phyloP scores from a whole-genome alignment of 495 filamentous ascomycete species.

The Geoglossum glabrum region DNA sequence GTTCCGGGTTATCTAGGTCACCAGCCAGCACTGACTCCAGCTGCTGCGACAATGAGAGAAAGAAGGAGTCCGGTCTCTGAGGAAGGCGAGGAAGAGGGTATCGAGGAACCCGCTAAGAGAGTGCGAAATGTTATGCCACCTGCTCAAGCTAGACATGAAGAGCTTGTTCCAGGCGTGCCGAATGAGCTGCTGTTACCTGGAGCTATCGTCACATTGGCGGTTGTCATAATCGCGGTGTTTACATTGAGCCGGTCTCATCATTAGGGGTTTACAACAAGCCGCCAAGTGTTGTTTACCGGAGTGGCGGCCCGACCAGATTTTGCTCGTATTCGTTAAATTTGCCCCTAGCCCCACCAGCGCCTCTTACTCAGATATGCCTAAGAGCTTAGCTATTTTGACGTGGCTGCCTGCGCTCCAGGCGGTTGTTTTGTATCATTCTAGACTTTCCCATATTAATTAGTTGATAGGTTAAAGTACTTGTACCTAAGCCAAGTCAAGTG shows the following conservation, averaged over 20 bases:
- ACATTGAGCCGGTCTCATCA: conserved; percentile 53
- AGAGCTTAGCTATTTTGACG: background rate
- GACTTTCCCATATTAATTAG: background rate
- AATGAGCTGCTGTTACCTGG: conserved; percentile 89
- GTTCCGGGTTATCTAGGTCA: conserved; percentile 47
- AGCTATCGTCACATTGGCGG: conserved; percentile 83
- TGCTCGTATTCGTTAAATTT: background rate
- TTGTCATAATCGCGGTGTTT: conserved; percentile 87
- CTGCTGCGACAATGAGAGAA: conserved; percentile 35
- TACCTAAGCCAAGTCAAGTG: background rate
- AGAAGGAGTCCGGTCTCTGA: conserved; percentile 34
- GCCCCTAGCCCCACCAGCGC: background rate
- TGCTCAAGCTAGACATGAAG: conserved; percentile 24
- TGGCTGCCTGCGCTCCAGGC: background rate
- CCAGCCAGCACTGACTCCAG: conserved; percentile 35
- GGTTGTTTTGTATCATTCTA: background rate
- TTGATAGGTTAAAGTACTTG: background rate
- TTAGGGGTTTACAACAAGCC: background rate
- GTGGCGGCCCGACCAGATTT: too few species aligned
- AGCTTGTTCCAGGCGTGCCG: conserved; percentile 74
- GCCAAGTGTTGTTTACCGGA: too few species aligned
- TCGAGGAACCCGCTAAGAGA: conserved; percentile 22
- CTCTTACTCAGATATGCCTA: background rate
- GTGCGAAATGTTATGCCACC: conserved; percentile 17
- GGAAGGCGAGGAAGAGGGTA: conserved; percentile 42